These are phyloP conservation scores for Podospora australis DNA, from an alignment of 495 filamentous ascomycete genomes.

Conservation along the genomic window DNA sequence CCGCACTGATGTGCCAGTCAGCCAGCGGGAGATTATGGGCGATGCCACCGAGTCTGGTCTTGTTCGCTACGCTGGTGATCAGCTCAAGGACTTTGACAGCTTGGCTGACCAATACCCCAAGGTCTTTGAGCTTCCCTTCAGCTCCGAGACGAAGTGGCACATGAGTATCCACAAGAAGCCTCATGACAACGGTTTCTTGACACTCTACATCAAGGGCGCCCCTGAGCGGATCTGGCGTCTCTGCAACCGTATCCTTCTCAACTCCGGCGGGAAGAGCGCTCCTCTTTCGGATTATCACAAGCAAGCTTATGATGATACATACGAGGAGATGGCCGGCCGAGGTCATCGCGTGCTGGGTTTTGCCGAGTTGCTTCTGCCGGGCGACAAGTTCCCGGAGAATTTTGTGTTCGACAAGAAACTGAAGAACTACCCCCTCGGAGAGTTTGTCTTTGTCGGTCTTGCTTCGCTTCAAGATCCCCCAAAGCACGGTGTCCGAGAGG, in stretches of 20 bases:
- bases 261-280: constrained; percentile 23
- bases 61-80: constrained; percentile 32
- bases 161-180: constrained; percentile 46
- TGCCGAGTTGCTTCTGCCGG: constrained; percentile 22
- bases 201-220: constrained; percentile 53
- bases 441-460: constrained; percentile 52
- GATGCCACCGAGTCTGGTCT: constrained; percentile 19
- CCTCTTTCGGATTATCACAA: constrained; percentile 29
- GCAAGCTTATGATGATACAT: constrained; percentile 32
- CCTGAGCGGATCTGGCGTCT: constrained; percentile 34
- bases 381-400: constrained; percentile 6
- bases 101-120: constrained; percentile 23
- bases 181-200: constrained; percentile 14
- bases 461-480: constrained; percentile 72
- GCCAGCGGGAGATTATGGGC: constrained; percentile 14
- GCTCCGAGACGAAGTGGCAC: constrained; percentile 51
- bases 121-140: constrained; percentile 51
- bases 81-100: constrained; percentile 21
- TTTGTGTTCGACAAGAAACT: constrained; percentile 27
- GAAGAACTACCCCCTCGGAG: constrained; percentile 22
- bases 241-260: constrained; percentile 34
- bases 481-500: constrained; percentile 54
- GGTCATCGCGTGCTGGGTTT: constrained; percentile 54
- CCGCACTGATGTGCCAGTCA: constrained; percentile 13
- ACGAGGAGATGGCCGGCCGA: constrained; percentile 49